phyloP scores from a whole-genome alignment of 371 early-diverging fungal genomes.

The Mucor lusitanicus region DNA sequence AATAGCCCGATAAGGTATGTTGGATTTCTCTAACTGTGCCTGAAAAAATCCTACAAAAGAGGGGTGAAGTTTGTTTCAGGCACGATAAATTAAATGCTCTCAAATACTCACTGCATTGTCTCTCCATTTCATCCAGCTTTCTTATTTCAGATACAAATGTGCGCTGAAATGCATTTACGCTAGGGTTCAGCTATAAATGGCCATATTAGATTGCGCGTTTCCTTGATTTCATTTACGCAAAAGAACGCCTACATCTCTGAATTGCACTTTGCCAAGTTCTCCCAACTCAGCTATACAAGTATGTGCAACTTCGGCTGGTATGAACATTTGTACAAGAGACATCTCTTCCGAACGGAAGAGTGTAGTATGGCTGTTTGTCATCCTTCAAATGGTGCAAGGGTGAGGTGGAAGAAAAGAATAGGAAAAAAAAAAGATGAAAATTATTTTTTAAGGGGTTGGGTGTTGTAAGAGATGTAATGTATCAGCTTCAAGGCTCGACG shows the following conservation, averaged over 20 bases:
- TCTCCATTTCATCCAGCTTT: conserved; percentile 92
- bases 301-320: conserved; percentile 94
- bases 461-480: background rate
- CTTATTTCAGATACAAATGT: conserved; percentile 93
- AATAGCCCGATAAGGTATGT: conserved; percentile 67
- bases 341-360: conserved; percentile 97
- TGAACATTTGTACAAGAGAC: conserved; percentile 95
- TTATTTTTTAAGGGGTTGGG: background rate
- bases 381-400: conserved; percentile 2
- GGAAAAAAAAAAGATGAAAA: background rate
- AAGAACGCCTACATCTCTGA: conserved; percentile 79
- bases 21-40: conserved; percentile 79
- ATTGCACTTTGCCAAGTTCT: conserved; percentile 92
- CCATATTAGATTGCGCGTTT: background rate
- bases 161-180: conserved; percentile 95
- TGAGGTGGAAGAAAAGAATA: background rate
- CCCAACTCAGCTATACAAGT: conserved; percentile 94
- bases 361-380: conserved; percentile 48
- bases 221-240: background rate
- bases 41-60: conserved; percentile 74
- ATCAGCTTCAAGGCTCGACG: background rate
- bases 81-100: background rate
- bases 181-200: conserved; percentile 77
- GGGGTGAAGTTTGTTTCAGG: background rate
- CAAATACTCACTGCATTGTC: conserved; percentile 79